Conservation (phyloP, 208 protist species). For the Trypanosoma melophagium region DNA sequence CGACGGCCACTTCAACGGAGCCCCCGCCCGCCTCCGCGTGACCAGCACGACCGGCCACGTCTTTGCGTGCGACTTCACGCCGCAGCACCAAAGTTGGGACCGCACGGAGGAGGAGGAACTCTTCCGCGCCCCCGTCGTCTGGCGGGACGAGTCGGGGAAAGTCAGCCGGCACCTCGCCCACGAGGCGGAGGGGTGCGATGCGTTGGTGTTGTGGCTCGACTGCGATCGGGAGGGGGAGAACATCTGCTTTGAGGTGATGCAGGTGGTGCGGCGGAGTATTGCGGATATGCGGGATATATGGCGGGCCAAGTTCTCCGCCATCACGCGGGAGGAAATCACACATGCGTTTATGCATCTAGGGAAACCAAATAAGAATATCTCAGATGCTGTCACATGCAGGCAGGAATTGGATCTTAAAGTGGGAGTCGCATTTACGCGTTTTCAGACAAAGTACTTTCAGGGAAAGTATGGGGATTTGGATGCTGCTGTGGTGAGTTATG, state of each 20-base stretch:
- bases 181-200: slow-evolving; percentile 79
- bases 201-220: slow-evolving; percentile 94
- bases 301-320: slow-evolving; percentile 91
- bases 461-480: slow-evolving; percentile 90
- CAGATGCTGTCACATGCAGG: slow-evolving; percentile 92
- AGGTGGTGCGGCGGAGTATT: slow-evolving; percentile 69
- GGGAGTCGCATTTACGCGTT: slow-evolving; percentile 94
- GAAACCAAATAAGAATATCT: slow-evolving; percentile 90
- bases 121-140: slow-evolving; percentile 79
- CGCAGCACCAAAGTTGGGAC: slow-evolving; percentile 89
- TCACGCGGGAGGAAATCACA: slow-evolving; percentile 84
- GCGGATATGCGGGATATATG: slow-evolving; percentile 71
- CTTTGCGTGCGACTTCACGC: slow-evolving; percentile 89
- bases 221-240: slow-evolving; percentile 98
- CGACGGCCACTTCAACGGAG: slow-evolving; percentile 61
- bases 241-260: slow-evolving; percentile 97
- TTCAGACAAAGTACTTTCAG: slow-evolving; percentile 91
- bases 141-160: slow-evolving; percentile 85
- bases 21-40: slow-evolving; percentile 72
- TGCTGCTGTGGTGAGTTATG: slow-evolving; percentile 92
- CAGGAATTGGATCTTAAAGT: slow-evolving; percentile 96
- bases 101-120: slow-evolving; percentile 81
- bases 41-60: slow-evolving; percentile 92
- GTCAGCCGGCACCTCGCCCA: slow-evolving; percentile 80
- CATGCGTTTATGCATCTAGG: slow-evolving; percentile 82